Conservation (phyloP, 164 flowering plant species). For the Magnolia sinica region DNA sequence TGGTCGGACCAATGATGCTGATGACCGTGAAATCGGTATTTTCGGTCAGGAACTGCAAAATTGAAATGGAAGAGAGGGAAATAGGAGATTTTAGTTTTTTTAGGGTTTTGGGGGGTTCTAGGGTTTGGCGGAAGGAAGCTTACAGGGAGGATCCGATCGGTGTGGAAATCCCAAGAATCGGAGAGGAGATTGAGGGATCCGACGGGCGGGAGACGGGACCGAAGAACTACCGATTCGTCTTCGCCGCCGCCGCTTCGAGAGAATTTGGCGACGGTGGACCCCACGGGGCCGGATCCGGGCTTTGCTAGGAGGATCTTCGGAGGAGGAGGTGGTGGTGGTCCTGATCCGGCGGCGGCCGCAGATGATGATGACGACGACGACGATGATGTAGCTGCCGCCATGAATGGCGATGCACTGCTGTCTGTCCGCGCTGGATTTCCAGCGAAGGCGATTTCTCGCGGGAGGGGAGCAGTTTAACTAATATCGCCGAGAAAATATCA, state of each 20-base stretch:
- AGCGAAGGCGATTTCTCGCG: too few species aligned
- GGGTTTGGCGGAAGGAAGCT: neutral
- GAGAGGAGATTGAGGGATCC: conserved; percentile 80
- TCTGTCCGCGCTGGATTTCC: neutral
- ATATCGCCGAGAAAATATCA: too few species aligned
- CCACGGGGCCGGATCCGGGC: conserved; percentile 46
- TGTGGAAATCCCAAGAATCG: conserved; percentile 82
- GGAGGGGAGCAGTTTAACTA: too few species aligned
- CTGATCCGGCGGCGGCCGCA: conserved; percentile 11
- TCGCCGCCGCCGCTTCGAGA: conserved; percentile 31
- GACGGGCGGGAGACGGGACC: conserved; percentile 64
- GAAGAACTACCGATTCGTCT: conserved; percentile 43
- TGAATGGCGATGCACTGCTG: neutral
- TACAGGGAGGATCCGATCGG: conserved; percentile 81
- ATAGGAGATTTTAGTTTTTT: neutral
- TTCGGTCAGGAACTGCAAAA: conserved; percentile 74
- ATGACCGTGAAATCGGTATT: conserved; percentile 88
- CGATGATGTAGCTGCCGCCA: neutral
- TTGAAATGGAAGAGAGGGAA: neutral
- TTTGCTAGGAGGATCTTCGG: conserved; percentile 82
- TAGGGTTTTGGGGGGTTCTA: neutral
- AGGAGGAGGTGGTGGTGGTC: conserved; percentile 24
- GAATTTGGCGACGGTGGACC: conserved; percentile 39
- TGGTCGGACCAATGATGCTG: conserved; percentile 84
- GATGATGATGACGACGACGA: neutral